Evolutionary conservation across 2,329 filamentous ascomycete species (phyloP).

Genomic region (Sphaerulina vaccinii): DNA sequence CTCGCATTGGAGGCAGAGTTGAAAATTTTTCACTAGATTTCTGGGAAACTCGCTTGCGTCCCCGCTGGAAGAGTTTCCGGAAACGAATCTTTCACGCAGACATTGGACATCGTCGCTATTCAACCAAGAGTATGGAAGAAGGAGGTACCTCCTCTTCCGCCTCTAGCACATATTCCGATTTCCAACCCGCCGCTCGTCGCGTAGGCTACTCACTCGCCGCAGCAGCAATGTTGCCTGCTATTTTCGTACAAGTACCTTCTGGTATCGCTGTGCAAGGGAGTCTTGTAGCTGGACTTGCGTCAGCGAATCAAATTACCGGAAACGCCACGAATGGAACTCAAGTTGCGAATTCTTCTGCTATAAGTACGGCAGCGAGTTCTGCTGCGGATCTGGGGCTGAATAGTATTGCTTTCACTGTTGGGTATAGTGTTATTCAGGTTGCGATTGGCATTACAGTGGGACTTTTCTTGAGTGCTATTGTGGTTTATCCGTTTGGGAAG

Average conservation of each 20-base stretch:
- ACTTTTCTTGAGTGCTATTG: constrained; percentile 48
- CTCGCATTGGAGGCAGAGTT: constrained; percentile 60
- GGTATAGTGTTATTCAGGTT: constrained; percentile 50
- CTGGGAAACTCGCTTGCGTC: constrained; percentile 54
- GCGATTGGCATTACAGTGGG: constrained; percentile 54
- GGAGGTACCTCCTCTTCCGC: constrained; percentile 14
- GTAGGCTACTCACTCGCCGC: constrained; percentile 76
- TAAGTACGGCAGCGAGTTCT: constrained; percentile 26
- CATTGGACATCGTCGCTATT: constrained; percentile 19
- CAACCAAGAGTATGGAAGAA: constrained; percentile 33
- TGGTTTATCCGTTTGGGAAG: constrained; percentile 53
- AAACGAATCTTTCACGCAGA: constrained; percentile 32
- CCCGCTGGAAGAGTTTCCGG: constrained; percentile 34
- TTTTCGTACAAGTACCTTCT: constrained; percentile 68
- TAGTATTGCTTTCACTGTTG: constrained; percentile 48
- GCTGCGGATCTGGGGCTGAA: constrained; percentile 37
- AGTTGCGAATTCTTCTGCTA: constrained; percentile 44
- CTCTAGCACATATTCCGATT: constrained; percentile 11
- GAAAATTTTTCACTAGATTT: constrained; percentile 57
- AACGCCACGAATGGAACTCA: constrained; percentile 46
- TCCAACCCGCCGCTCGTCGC: constrained; percentile 40
- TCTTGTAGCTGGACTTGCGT: constrained; percentile 56
- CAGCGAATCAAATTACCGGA: constrained; percentile 55
- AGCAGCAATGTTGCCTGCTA: constrained; percentile 80
- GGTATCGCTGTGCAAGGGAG: constrained; percentile 59